Evolutionary conservation across 768 basidiomycete species (phyloP), one percentile per base, ranked within the genome.

Genomic region (Leccinum longicurvipes): DNA sequence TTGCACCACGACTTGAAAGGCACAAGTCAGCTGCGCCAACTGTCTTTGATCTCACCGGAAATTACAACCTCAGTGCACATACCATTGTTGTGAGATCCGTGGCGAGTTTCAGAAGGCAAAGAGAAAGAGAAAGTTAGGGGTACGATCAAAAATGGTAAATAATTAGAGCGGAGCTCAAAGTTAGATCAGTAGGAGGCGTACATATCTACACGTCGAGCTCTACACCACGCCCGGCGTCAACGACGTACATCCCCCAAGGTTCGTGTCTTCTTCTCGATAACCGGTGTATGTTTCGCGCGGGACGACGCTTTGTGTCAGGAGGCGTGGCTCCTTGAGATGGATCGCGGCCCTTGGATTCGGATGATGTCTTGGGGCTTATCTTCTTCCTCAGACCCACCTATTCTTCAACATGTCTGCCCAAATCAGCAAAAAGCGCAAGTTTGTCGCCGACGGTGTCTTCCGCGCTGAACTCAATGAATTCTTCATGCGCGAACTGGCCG

Each of bases 381-480:
- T 52, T 45, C 46, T 6, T 36, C 41, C 47, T 31, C 50, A 71
- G 68, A 55, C 58, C 45, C 25, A 31, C 45, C 41, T 6, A 10
- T 25, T 29, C 53, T 47, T 62, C 74, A 84, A 79, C 67, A 93
- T 93, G 91, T 80, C 90, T 70, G 72, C 82, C 64, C 87, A 88
- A 71, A 93, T 97, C 82, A 93, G 91, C 82, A 97, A 98, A 80
- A 96, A 95, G 82, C 87, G 93, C 82, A 98, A 94, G 85, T 95
- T 96, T 69, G 91, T 96, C 69, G 93, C 94, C 54, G 95, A 97
- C 73, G 95, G 95, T 86, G 95, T 98, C 55, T 96, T 95, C 84
- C 93, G 93, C 73, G 97, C 97, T 64, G 97, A 99, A 79, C 85
- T 99, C 74, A 93, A 93, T 72, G 97, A 99, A 77, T 98, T 99